These are phyloP conservation scores for Meira nashicola DNA, from an alignment of 1,284 basidiomycete species.

Conservation along the genomic window DNA sequence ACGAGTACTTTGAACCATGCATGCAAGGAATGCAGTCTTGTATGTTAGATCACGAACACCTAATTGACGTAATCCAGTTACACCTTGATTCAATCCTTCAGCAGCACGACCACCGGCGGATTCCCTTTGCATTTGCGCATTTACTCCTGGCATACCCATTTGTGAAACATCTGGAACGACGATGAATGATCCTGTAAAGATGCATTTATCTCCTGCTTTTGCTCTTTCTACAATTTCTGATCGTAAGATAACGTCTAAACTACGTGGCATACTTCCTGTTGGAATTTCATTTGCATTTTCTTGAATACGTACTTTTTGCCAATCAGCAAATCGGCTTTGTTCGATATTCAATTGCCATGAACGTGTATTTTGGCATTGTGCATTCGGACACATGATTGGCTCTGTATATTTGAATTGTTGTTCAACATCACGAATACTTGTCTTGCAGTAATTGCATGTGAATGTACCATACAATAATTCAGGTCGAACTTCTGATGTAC, in stretches of 20 bases:
- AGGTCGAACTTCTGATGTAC: conserved; percentile 94
- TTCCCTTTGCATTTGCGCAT: conserved; percentile 86
- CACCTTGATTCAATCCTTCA: conserved; percentile 70
- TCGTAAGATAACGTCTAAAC: conserved; percentile 87
- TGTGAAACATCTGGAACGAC: conserved; percentile 98
- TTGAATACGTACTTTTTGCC: conserved; percentile 99
- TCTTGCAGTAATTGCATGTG: conserved; percentile 81
- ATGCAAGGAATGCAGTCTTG: conserved; percentile 96
- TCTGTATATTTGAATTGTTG: conserved; percentile 99
- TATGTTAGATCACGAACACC: conserved; percentile 95
- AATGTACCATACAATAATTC: conserved; percentile 92
- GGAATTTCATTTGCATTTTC: conserved; percentile 99
- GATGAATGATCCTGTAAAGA: conserved; percentile 96
- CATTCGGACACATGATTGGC: conserved; percentile 90
- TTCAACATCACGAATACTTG: conserved; percentile 86
- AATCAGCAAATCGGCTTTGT: conserved; percentile 93
- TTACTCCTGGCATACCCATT: conserved; percentile 89
- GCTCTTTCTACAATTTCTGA: conserved; percentile 93
- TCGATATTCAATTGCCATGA: conserved; percentile 95
- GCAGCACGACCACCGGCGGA: conserved; percentile 62
- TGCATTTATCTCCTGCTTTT: conserved; percentile 97
- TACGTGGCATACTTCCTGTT: conserved; percentile 96
- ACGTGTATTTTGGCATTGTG: conserved; percentile 80
- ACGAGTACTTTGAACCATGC: conserved; percentile 90
- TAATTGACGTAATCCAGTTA: conserved; percentile 86